Base-by-base conservation (phyloP, 495 filamentous ascomycete genomes). In the Aspergillus incahuasiensis region DNA sequence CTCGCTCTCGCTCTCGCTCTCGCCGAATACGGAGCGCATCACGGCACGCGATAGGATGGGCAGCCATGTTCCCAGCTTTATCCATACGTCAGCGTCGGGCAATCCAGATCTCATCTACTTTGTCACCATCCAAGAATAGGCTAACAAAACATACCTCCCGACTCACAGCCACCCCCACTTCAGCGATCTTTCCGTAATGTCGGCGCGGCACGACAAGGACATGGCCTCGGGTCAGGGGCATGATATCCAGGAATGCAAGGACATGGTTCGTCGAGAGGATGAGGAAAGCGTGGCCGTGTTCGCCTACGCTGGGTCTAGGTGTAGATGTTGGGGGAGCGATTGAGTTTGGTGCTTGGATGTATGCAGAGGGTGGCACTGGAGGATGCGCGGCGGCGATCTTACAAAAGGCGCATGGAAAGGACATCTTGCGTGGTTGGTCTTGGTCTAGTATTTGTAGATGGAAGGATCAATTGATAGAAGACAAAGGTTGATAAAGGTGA, bases 161-260 rank as follows among this genome's bases (percentile, higher is more conserved):
- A 22, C 79, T 78, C 57, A 82, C 80, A 24, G 57, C 59, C 12
- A 78, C 68, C 1, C 67, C 75, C 38, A 88, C 70, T 66, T 94
- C 89, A 0, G 80, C 78, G 4, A 95, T 66, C 61, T 87, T 92
- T 57, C 82, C 80, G 52, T 79, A 75, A 75, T 97, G 92, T 6
- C 63, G 39, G 52, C 92, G 79, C 30, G 89, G 84, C 24, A 82
- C 84, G 19, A 97, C 74, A 0, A 97, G 82, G 1, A 95, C 66
- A 73, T 97, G 92, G 0, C 91, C 91, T 0, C 66, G 71, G 0
- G 86, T 83, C 28, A 96, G 80, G 11, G 92, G 92, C 80, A 92
- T 82, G 59, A 94, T 92, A 72, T 96, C 92, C 40, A 96, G 77
- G 69, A 97, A 96, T 28, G 90, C 92, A 28, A 96, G 65, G 21